Evolutionary conservation across 2,329 filamentous ascomycete genomes (phyloP), one percentile per base, ranked within the genome.

Genomic region (Cladophialophora chaetospira): DNA sequence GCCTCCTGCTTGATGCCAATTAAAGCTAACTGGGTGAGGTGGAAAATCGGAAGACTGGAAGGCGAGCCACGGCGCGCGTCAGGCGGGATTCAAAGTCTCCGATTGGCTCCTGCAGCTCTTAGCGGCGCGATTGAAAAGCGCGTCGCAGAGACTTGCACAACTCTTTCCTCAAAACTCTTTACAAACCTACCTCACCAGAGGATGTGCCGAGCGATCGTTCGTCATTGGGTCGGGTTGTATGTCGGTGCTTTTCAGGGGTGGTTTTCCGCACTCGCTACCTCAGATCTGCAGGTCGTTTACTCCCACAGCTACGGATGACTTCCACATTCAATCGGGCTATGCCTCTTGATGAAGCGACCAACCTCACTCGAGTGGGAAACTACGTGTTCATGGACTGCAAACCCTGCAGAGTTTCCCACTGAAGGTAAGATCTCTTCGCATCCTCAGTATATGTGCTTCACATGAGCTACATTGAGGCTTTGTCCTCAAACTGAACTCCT

Each of bases 91-190:
- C 3, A 49, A 11, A 9, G 19, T 15, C 23, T 5, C 31, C 35
- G 46, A 28, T 49, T 49, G 46, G 46, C 21, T 4, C 21, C 31
- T n/a, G 46, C 46, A 49, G 17, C 25, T 49, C 38, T 38, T 49
- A 35, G 46, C 10, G 46, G 33, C 46, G 46, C 31, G 26, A 40
- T 49, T 49, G 33, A 26, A 3, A 49, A 17, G 23, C 31, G 21
- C n/a, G 3, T n/a, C 17, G 9, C 17, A 10, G 36, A 15, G 17
- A 40, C 36, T 19, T 11, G 15, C 17, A 11, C n/a, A n/a, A n/a
- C n/a, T n/a, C n/a, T n/a, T n/a, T n/a, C n/a, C n/a, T n/a, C n/a
- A n/a, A n/a, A n/a, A n/a, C n/a, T n/a, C n/a, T n/a, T n/a, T n/a
- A n/a, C n/a, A n/a, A 21, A 21, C 36, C 15, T 21, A 19, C 29